phyloP scores from a whole-genome alignment of 441 rosid genomes.

The Pelargonium citronellum region DNA sequence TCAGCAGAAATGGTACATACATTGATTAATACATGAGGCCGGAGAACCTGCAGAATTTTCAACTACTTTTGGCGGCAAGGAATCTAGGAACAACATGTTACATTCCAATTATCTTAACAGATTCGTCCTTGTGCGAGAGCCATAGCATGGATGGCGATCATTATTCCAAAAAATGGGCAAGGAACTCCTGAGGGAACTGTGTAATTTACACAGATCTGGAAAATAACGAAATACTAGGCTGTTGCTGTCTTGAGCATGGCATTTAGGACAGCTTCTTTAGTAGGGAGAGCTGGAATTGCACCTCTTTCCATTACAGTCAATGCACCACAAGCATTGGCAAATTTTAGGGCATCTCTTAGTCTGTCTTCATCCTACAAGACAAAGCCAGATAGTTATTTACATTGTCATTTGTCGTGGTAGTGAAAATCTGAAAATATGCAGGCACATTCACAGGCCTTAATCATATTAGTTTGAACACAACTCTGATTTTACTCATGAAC shows the following conservation, averaged over 20 bases:
- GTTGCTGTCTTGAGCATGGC: constrained; percentile 40
- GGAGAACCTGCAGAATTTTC: not conserved
- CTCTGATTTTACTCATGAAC: too few species aligned
- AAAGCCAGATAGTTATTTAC: not conserved
- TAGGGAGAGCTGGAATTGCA: constrained; percentile 88
- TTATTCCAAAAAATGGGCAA: not conserved
- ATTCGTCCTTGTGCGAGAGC: not conserved
- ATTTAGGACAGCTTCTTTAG: constrained; percentile 54
- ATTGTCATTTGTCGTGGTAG: not conserved
- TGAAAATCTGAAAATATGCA: too few species aligned
- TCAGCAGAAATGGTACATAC: not conserved
- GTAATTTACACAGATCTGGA: constrained; percentile 5
- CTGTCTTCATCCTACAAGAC: constrained; percentile 54
- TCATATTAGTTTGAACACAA: too few species aligned
- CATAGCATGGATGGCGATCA: not conserved
- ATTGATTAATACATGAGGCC: not conserved
- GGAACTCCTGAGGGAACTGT: not conserved
- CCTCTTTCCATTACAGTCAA: constrained; percentile 83
- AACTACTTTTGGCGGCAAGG: too few species aligned
- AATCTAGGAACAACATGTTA: not conserved
- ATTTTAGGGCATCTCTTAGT: constrained; percentile 63
- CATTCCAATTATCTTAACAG: not conserved
- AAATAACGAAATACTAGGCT: constrained; percentile 17
- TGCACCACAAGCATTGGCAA: constrained; percentile 91
- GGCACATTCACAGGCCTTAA: too few species aligned